Conservation (phyloP, 352 stramenopile genomes). For the Globisporangium emineosum region DNA sequence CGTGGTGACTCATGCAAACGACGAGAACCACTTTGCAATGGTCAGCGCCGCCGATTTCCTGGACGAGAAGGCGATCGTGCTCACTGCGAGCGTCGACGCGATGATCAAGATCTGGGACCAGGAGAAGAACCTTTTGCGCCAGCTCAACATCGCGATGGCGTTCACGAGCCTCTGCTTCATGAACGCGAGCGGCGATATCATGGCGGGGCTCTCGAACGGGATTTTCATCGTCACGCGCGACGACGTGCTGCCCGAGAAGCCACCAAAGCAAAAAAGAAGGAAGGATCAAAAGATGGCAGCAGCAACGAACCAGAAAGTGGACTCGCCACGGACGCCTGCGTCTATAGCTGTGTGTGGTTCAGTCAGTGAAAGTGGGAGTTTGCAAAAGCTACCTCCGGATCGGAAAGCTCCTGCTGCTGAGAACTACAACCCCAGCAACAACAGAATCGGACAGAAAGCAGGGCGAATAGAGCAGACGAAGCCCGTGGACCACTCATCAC, state of each 20-base stretch:
- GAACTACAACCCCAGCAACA: neutral
- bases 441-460: neutral
- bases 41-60: slow-evolving; percentile 63
- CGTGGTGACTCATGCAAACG: slow-evolving; percentile 33
- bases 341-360: neutral
- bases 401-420: neutral
- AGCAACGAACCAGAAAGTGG: neutral
- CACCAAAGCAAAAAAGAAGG: slow-evolving; percentile 12
- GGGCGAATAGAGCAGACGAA: neutral
- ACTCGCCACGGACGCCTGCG: slow-evolving; percentile 11
- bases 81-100: slow-evolving; percentile 68
- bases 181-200: slow-evolving; percentile 54
- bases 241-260: slow-evolving; percentile 56
- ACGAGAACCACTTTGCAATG: slow-evolving; percentile 59
- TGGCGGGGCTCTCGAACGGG: slow-evolving; percentile 46
- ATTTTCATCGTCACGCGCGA: slow-evolving; percentile 59
- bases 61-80: slow-evolving; percentile 45
- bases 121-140: slow-evolving; percentile 45
- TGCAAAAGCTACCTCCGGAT: neutral
- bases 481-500: no score
- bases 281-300: neutral
- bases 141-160: slow-evolving; percentile 55
- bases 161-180: slow-evolving; percentile 69
- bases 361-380: neutral
- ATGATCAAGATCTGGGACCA: slow-evolving; percentile 76